Evolutionary conservation across 108 stramenopile species (phyloP).

Genomic region (Skeletonema marinoi): DNA sequence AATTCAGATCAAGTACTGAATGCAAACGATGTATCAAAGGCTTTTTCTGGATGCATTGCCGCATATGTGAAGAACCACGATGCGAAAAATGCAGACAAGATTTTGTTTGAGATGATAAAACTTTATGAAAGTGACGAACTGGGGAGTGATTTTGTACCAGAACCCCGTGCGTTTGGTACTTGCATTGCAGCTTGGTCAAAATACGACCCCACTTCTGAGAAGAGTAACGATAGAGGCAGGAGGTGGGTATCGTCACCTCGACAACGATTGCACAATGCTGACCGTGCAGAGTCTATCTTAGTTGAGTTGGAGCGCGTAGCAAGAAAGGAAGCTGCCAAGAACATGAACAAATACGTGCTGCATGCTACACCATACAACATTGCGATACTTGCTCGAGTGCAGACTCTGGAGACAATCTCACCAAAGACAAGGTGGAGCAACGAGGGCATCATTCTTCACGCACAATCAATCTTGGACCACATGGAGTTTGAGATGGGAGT

Average conservation of each 20-base stretch:
- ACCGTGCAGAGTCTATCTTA: conserved; percentile 38
- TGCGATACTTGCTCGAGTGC: conserved; percentile 35
- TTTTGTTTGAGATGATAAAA: conserved; percentile 43
- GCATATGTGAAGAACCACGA: conserved; percentile 46
- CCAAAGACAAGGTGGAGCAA: conserved; percentile 11
- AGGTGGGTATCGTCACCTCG: conserved; percentile 5
- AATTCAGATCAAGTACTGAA: not conserved
- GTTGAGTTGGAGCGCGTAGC: conserved; percentile 33
- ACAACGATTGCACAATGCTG: conserved; percentile 31
- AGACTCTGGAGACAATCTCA: not conserved
- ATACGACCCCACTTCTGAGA: not conserved
- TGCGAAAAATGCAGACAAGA: conserved; percentile 38
- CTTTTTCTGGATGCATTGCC: conserved; percentile 50
- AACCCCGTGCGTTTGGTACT: conserved; percentile 38
- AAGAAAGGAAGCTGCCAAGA: conserved; percentile 27
- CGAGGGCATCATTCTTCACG: conserved; percentile 33
- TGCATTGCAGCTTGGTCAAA: conserved; percentile 42
- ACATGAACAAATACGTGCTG: conserved; percentile 18
- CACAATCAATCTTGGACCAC: conserved; percentile 34
- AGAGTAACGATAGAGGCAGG: not conserved
- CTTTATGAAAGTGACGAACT: conserved; percentile 27
- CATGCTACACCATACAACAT: conserved; percentile 45
- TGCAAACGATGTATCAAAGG: conserved; percentile 32
- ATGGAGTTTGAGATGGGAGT: conserved; percentile 39
- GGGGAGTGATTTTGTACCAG: conserved; percentile 40